A percentile compares a stretch with the other conserved stretches of the same genome.
These are phyloP conservation scores for Carex sylvatica DNA, from an alignment of 202 grass and related monocot species.

Conservation along the genomic window DNA sequence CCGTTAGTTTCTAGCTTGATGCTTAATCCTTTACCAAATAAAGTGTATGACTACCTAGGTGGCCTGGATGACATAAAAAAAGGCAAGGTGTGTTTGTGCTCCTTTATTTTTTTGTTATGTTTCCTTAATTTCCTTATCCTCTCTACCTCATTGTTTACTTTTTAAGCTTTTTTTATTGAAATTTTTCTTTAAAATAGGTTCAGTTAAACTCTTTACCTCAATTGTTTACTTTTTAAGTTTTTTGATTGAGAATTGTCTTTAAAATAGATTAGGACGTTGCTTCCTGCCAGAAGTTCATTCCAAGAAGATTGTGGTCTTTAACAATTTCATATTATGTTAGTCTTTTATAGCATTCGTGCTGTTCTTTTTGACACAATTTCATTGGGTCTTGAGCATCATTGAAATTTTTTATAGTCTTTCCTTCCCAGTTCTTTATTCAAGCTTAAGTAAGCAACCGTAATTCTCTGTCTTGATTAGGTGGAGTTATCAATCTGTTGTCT, in stretches of 20 bases:
- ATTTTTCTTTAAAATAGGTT: conserved; percentile 46
- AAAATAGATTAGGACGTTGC: conserved; percentile 76
- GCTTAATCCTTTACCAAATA: conserved; percentile 90
- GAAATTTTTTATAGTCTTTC: background rate
- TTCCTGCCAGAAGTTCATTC: conserved; percentile 77
- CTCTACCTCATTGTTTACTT: background rate
- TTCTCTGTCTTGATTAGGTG: conserved; percentile 4
- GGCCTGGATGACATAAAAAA: conserved; percentile 89
- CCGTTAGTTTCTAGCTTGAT: no score
- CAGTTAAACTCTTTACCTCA: background rate
- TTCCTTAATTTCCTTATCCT: background rate
- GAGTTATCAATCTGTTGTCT: conserved; percentile 3
- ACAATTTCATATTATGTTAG: no score
- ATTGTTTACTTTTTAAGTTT: background rate
- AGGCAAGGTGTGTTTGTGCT: conserved; percentile 52
- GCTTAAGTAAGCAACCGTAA: background rate
- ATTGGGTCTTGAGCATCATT: background rate
- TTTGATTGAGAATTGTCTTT: background rate
- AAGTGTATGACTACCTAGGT: conserved; percentile 89
- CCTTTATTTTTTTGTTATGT: conserved; percentile 27
- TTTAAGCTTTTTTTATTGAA: background rate
- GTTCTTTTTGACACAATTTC: background rate
- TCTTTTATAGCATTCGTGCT: background rate
- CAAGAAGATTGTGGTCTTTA: conserved; percentile 92
- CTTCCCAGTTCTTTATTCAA: conserved; percentile 11